Evolutionary conservation across 495 filamentous ascomycete genomes (phyloP).

Genomic region (Rhizodiscina lignyota): DNA sequence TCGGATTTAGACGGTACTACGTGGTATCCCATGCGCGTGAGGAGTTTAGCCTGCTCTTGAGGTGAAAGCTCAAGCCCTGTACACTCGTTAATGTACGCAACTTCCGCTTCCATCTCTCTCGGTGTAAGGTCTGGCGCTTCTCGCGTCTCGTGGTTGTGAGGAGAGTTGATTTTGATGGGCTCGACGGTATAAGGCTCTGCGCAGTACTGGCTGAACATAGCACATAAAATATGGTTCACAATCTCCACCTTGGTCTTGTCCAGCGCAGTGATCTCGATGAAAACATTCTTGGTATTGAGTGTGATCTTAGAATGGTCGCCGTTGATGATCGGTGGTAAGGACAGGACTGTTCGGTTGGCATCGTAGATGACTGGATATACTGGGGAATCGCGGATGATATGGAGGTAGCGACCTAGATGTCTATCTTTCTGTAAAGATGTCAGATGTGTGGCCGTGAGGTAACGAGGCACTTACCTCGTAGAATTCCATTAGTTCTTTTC

Average conservation of each 20-base stretch:
- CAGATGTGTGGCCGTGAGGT: not conserved
- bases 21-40: constrained; percentile 72
- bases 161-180: constrained; percentile 76
- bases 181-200: constrained; percentile 82
- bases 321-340: constrained; percentile 95
- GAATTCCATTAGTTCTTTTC: constrained; percentile 78
- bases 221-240: constrained; percentile 82
- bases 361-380: constrained; percentile 97
- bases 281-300: constrained; percentile 73
- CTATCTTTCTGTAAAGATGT: constrained; percentile 48
- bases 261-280: constrained; percentile 95
- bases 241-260: constrained; percentile 95
- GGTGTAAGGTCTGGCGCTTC: constrained; percentile 63
- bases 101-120: constrained; percentile 60
- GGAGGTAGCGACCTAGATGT: constrained; percentile 63
- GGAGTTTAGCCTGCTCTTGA: constrained; percentile 51
- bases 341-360: constrained; percentile 72
- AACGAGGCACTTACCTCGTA: constrained; percentile 46
- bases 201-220: constrained; percentile 94
- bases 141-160: constrained; percentile 72
- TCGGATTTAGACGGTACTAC: constrained; percentile 53
- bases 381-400: constrained; percentile 84
- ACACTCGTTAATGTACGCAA: constrained; percentile 85
- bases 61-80: constrained; percentile 64
- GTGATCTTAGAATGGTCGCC: constrained; percentile 91